These are phyloP conservation scores for Candida boleticola DNA, from an alignment of 805 yeast species.

Conservation along the genomic window DNA sequence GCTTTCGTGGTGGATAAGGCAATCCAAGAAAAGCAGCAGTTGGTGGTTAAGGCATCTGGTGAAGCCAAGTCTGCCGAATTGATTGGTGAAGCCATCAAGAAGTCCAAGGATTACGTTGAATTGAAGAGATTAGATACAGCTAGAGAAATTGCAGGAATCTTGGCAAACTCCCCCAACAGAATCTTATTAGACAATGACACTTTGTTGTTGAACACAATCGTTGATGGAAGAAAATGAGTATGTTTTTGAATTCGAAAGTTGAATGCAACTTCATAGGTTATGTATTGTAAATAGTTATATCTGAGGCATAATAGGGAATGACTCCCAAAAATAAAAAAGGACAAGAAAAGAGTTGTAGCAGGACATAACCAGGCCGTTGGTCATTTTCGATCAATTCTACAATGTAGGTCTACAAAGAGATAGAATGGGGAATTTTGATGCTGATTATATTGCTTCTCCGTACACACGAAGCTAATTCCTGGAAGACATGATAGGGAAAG, in stretches of 20 bases:
- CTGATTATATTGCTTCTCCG: too few relatives aligned
- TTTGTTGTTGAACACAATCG: constrained; percentile 81
- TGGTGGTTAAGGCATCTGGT: constrained; percentile 96
- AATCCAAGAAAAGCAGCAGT: constrained; percentile 94
- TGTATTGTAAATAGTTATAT: constrained; percentile 9
- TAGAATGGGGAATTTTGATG: too few relatives aligned
- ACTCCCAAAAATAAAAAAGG: too few relatives aligned
- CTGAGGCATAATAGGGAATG: too few relatives aligned
- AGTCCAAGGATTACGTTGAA: constrained; percentile 93
- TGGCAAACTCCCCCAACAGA: constrained; percentile 86
- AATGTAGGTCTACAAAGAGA: too few relatives aligned
- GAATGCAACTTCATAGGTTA: too few relatives aligned
- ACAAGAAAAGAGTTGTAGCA: too few relatives aligned
- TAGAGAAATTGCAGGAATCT: constrained; percentile 84
- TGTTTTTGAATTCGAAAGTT: background rate
- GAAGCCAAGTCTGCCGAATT: constrained; percentile 97
- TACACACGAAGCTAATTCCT: too few relatives aligned
- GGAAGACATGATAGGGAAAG: too few relatives aligned
- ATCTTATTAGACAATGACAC: constrained; percentile 91
- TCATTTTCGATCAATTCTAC: too few relatives aligned
- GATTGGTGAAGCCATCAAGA: constrained; percentile 98
- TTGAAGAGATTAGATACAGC: constrained; percentile 97
- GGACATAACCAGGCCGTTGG: too few relatives aligned
- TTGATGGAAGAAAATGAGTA: constrained; percentile 61
- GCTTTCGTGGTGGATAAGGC: constrained; percentile 97